These are phyloP conservation scores for Knufia petricola DNA, from an alignment of 2,329 filamentous ascomycete species.

Conservation along the genomic window DNA sequence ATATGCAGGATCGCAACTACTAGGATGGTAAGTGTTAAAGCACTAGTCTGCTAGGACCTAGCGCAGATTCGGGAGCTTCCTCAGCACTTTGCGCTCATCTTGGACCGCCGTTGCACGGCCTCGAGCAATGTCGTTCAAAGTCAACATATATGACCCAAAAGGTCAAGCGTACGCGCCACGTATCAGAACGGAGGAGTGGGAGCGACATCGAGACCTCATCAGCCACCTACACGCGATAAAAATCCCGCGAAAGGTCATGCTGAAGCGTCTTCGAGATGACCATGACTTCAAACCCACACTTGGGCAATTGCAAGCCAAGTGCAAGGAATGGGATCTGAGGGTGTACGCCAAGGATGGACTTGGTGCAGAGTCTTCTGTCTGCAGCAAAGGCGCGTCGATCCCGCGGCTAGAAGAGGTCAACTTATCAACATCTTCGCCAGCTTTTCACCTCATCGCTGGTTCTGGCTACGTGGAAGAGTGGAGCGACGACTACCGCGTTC, in stretches of 20 bases:
- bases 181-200: constrained; percentile 3
- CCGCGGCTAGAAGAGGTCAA: background rate
- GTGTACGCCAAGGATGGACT: constrained; percentile 2
- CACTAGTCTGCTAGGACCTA: too few species aligned
- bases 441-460: constrained; percentile 1
- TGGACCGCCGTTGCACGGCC: too few species aligned
- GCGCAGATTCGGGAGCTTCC: too few species aligned
- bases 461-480: constrained; percentile 1
- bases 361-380: too few species aligned
- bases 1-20: too few species aligned
- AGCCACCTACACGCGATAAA: constrained; percentile 1
- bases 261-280: constrained; percentile 4
- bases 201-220: constrained; percentile 4
- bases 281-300: background rate
- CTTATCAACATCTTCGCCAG: background rate
- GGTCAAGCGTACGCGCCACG: constrained; percentile 4
- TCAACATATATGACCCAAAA: constrained; percentile 6
- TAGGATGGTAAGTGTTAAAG: too few species aligned
- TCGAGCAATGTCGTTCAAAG: constrained; percentile 8
- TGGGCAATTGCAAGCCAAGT: constrained; percentile 6
- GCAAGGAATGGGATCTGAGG: constrained; percentile 8
- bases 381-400: background rate
- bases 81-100: too few species aligned
- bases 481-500: constrained; percentile 5
- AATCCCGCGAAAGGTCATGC: constrained; percentile 5